Evolutionary conservation across 768 basidiomycete species (phyloP).

Genomic region (Gymnopilus junonius): DNA sequence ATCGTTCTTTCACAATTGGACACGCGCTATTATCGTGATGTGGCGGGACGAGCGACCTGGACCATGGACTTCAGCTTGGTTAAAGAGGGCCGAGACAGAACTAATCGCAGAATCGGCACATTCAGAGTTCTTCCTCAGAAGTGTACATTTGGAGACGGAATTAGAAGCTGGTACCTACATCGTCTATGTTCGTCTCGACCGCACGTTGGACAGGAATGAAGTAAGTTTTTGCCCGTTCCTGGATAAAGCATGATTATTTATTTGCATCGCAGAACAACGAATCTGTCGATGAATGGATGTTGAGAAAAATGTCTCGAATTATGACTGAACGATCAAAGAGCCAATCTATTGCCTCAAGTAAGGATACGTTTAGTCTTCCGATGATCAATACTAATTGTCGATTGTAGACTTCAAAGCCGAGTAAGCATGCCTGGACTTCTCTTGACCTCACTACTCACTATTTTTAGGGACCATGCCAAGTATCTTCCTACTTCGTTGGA

Average conservation of each 20-base stretch:
- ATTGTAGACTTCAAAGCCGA: slow-evolving; percentile 37
- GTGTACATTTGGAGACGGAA: slow-evolving; percentile 46
- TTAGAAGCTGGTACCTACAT: slow-evolving; percentile 48
- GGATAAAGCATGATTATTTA: not conserved
- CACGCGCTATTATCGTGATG: slow-evolving; percentile 50
- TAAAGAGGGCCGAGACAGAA: slow-evolving; percentile 47
- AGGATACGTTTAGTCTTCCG: slow-evolving; percentile 16
- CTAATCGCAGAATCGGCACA: slow-evolving; percentile 41
- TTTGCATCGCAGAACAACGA: slow-evolving; percentile 16
- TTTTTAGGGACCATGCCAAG: slow-evolving; percentile 27
- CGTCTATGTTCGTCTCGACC: slow-evolving; percentile 46
- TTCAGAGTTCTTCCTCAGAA: slow-evolving; percentile 40
- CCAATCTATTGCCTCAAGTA: slow-evolving; percentile 51
- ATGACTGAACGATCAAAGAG: slow-evolving; percentile 49
- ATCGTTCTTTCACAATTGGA: slow-evolving; percentile 59
- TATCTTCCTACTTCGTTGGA: slow-evolving; percentile 26
- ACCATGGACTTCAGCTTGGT: slow-evolving; percentile 56
- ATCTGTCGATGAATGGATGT: slow-evolving; percentile 35
- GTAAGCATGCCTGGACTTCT: slow-evolving; percentile 21
- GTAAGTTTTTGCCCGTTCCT: slow-evolving; percentile 15
- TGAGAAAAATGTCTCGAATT: slow-evolving; percentile 44
- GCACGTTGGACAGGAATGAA: slow-evolving; percentile 24
- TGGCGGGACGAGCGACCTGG: slow-evolving; percentile 48
- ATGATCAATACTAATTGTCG: not conserved
- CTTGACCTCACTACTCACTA: slow-evolving; percentile 16